phyloP scores from a whole-genome alignment of 1,139 yeast species.

The Pichia sp. region DNA sequence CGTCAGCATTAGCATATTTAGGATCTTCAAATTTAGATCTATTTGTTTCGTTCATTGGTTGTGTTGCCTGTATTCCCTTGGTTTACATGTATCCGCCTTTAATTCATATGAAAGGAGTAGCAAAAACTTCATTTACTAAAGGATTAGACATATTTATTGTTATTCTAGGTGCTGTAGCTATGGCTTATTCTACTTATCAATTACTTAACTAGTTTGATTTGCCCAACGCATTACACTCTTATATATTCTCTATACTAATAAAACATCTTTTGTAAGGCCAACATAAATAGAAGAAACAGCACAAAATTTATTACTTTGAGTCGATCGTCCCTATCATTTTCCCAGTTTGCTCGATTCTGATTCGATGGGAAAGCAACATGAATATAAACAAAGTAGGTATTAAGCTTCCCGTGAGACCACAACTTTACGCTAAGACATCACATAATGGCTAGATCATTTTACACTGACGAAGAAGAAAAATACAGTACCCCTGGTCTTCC shows the following conservation, averaged over 20 bases:
- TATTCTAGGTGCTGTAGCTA: slow-evolving; percentile 50
- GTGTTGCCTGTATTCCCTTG: slow-evolving; percentile 76
- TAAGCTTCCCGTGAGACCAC: neutral
- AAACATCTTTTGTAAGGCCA: neutral
- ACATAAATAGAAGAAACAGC: neutral
- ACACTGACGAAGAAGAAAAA: slow-evolving; percentile 45
- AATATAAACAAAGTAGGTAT: no score
- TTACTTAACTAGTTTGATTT: neutral
- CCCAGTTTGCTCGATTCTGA: neutral
- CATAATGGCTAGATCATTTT: slow-evolving; percentile 36
- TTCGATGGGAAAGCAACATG: neutral
- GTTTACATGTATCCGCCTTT: slow-evolving; percentile 80
- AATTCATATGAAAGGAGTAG: slow-evolving; percentile 44
- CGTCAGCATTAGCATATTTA: slow-evolving; percentile 47
- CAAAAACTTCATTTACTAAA: slow-evolving; percentile 24
- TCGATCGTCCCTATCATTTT: neutral
- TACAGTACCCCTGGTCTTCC: slow-evolving; percentile 44
- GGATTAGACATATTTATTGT: slow-evolving; percentile 44
- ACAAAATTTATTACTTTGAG: neutral
- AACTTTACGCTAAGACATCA: no score
- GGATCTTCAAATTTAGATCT: slow-evolving; percentile 65
- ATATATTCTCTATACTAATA: neutral
- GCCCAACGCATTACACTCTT: neutral
- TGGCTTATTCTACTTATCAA: slow-evolving; percentile 50
- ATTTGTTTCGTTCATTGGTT: slow-evolving; percentile 72